These are phyloP conservation scores for Tricholoma sp. DNA, from an alignment of 768 basidiomycete genomes.

Conservation along the genomic window DNA sequence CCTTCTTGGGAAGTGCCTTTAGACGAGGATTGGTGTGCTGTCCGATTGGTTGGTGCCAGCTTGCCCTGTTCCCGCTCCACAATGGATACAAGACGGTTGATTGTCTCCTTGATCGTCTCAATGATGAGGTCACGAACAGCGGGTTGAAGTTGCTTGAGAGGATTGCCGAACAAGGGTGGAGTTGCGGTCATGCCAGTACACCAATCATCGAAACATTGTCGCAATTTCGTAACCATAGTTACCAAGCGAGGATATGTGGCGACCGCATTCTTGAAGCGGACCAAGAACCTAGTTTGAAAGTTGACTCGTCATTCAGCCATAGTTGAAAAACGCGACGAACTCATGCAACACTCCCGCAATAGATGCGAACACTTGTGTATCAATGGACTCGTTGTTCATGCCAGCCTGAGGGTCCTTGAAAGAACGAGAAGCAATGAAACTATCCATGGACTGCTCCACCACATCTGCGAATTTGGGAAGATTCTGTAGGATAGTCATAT, in stretches of 20 bases:
- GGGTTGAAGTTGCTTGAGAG: conserved; percentile 25
- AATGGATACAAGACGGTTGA: conserved; percentile 36
- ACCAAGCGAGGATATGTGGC: conserved; percentile 40
- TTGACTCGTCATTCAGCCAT: neutral
- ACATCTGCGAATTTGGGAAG: conserved; percentile 34
- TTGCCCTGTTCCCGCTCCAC: conserved; percentile 45
- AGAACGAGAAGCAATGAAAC: conserved; percentile 29
- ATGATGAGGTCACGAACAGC: conserved; percentile 34
- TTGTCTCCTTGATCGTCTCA: conserved; percentile 27
- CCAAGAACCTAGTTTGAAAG: conserved; percentile 31
- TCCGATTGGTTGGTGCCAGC: conserved; percentile 19
- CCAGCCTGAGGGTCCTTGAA: conserved; percentile 27
- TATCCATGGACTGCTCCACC: conserved; percentile 36
- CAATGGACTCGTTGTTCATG: conserved; percentile 20
- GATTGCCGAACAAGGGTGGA: conserved; percentile 42
- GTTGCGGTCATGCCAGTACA: conserved; percentile 28
- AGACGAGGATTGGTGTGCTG: conserved; percentile 5
- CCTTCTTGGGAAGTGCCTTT: conserved; percentile 23
- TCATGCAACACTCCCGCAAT: conserved; percentile 46
- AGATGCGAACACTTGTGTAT: conserved; percentile 39
- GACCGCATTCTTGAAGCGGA: conserved; percentile 54
- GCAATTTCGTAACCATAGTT: conserved; percentile 36
- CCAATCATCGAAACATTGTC: conserved; percentile 47
- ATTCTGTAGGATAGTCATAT: conserved; percentile 40
- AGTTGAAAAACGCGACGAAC: conserved; percentile 26